These are phyloP conservation scores for Cytospora mali DNA, from an alignment of 2,329 filamentous ascomycete genomes.

Conservation along the genomic window DNA sequence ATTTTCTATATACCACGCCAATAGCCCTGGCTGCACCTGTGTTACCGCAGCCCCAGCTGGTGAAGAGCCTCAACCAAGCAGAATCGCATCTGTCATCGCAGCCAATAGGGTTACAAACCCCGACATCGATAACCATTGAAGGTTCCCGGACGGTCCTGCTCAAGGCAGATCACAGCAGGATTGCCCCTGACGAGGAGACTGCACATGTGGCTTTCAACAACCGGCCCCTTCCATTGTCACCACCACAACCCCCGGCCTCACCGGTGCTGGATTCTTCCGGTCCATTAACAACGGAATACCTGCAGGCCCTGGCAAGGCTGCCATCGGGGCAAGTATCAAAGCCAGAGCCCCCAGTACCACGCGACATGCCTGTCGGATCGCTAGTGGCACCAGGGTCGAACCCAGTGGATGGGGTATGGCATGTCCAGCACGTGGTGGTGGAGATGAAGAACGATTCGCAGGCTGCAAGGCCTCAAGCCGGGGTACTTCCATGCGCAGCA, in stretches of 20 bases:
- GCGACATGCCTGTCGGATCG: constrained; percentile 22
- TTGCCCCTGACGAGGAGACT: constrained; percentile 4
- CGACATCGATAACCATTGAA: constrained; percentile 4
- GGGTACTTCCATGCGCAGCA: neutral
- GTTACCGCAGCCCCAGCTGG: constrained; percentile 3
- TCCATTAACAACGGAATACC: constrained; percentile 29
- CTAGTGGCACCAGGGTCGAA: constrained; percentile 15
- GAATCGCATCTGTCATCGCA: constrained; percentile 1
- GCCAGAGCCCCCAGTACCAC: constrained; percentile 2
- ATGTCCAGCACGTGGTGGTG: neutral
- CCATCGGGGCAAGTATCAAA: neutral
- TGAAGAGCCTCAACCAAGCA: constrained; percentile 8
- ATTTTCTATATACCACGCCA: constrained; percentile 18
- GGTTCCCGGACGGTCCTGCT: constrained; percentile 7
- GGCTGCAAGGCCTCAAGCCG: neutral
- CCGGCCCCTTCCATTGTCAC: constrained; percentile 31
- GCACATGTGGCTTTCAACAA: constrained; percentile 32
- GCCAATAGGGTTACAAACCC: neutral
- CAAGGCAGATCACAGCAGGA: neutral
- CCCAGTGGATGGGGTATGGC: neutral
- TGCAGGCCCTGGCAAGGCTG: constrained; percentile 24
- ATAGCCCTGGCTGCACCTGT: constrained; percentile 14
- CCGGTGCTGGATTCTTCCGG: constrained; percentile 30
- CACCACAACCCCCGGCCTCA: constrained; percentile 26
- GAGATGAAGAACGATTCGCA: constrained; percentile 15